Evolutionary conservation across 176 grass and related monocot species (phyloP).

Genomic region (Oryza punctata): DNA sequence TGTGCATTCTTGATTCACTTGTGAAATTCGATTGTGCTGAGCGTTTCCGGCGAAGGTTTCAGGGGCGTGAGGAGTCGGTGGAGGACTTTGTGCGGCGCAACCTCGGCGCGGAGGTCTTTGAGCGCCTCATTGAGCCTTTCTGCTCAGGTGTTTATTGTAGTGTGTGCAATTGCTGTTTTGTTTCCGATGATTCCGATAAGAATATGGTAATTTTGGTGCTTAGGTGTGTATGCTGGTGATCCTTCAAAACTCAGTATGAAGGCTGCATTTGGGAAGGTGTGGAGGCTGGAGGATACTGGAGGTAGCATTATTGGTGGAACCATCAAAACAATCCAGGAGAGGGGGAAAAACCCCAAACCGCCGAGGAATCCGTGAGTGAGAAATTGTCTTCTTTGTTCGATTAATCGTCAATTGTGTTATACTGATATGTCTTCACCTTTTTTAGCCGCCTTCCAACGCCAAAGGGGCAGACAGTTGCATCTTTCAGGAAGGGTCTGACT

Average conservation of each 20-base stretch:
- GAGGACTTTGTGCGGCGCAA: slow-evolving; percentile 96
- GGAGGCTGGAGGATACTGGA: slow-evolving; percentile 75
- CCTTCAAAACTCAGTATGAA: slow-evolving; percentile 92
- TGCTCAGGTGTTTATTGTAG: slow-evolving; percentile 66
- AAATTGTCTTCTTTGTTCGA: background rate
- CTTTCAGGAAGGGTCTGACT: slow-evolving; percentile 85
- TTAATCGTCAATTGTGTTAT: background rate
- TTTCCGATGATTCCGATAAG: background rate
- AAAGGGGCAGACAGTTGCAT: slow-evolving; percentile 96
- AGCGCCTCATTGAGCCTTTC: slow-evolving; percentile 93
- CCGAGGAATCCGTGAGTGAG: slow-evolving; percentile 71
- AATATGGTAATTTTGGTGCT: background rate
- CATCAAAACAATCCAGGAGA: slow-evolving; percentile 92
- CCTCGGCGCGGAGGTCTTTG: slow-evolving; percentile 90
- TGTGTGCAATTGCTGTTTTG: background rate
- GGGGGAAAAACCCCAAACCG: slow-evolving; percentile 57
- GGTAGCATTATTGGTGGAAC: slow-evolving; percentile 93
- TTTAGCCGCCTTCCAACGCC: slow-evolving; percentile 72
- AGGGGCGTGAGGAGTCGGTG: slow-evolving; percentile 89
- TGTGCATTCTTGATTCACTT: slow-evolving; percentile 4
- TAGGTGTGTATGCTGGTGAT: slow-evolving; percentile 96
- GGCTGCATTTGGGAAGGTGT: slow-evolving; percentile 94
- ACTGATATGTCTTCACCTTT: slow-evolving; percentile 16
- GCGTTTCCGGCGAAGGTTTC: slow-evolving; percentile 77
- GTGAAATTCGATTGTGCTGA: slow-evolving; percentile 31